Evolutionary conservation across 805 yeast genomes (phyloP).

Genomic region (Danielia reshetovae): DNA sequence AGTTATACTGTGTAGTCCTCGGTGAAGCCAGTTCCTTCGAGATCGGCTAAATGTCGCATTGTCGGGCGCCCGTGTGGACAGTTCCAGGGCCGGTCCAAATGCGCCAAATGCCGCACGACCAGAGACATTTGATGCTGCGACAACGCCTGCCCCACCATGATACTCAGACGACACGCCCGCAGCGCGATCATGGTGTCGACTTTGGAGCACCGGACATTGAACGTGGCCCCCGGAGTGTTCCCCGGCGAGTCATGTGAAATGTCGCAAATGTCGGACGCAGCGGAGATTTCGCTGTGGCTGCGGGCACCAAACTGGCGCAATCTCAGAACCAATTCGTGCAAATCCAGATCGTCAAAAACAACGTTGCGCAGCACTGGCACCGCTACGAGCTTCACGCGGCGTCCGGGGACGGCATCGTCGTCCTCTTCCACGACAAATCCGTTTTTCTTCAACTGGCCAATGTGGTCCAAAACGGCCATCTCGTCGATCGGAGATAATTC

Average conservation of each 20-base stretch:
- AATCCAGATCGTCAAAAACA: conserved; percentile 63
- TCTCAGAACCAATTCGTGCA: conserved; percentile 71
- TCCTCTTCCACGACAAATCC: conserved; percentile 61
- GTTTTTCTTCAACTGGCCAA: conserved; percentile 57
- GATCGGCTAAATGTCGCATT: conserved; percentile 78
- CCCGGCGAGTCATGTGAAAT: background rate
- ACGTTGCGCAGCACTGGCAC: conserved; percentile 72
- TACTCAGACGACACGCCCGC: conserved; percentile 92
- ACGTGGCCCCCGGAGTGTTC: background rate
- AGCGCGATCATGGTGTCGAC: conserved; percentile 83
- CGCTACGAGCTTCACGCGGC: conserved; percentile 50
- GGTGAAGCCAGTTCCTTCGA: conserved; percentile 22
- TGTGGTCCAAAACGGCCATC: conserved; percentile 59
- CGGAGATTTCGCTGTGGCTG: background rate
- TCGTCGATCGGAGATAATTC: conserved; percentile 79
- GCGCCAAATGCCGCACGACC: conserved; percentile 65
- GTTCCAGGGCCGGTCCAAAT: conserved; percentile 90
- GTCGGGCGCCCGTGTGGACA: conserved; percentile 99
- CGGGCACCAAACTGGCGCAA: conserved; percentile 44
- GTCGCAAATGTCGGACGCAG: too few relatives aligned
- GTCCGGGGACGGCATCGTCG: conserved; percentile 53
- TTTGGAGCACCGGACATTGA: conserved; percentile 57
- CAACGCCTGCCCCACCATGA: conserved; percentile 86
- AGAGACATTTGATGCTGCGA: conserved; percentile 54
- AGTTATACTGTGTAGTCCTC: conserved; percentile 11